Conservation (phyloP, 1,284 basidiomycete genomes). For the Sanghuangporus baumii region DNA sequence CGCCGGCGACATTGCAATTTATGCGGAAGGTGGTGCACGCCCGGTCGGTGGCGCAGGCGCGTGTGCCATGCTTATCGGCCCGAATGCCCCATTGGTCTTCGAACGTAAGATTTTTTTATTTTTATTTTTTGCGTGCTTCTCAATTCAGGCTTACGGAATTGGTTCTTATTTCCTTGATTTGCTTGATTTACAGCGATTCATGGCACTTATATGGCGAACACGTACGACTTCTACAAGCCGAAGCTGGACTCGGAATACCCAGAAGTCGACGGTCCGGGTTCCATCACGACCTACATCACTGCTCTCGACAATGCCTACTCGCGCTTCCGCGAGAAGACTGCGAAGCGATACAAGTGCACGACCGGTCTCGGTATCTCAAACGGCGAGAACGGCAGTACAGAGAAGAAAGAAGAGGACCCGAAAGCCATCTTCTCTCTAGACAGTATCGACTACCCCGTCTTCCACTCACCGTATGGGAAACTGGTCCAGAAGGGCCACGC, state of each 20-base stretch:
- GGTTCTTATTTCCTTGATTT: conserved; percentile 42
- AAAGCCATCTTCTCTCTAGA: conserved; percentile 62
- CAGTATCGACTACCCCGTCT: conserved; percentile 85
- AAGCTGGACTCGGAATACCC: conserved; percentile 92
- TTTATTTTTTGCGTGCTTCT: conserved; percentile 21
- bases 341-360: conserved; percentile 52
- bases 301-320: conserved; percentile 91
- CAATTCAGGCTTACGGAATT: not conserved
- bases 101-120: conserved; percentile 68
- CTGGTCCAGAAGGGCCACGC: conserved; percentile 97
- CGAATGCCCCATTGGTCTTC: conserved; percentile 90
- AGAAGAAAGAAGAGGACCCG: conserved; percentile 26
- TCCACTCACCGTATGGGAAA: conserved; percentile 97
- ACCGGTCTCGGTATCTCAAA: conserved; percentile 29
- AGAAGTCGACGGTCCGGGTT: conserved; percentile 95
- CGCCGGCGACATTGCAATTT: conserved; percentile 96
- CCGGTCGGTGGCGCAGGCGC: conserved; percentile 98
- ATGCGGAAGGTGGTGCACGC: conserved; percentile 92
- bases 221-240: conserved; percentile 98
- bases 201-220: conserved; percentile 97
- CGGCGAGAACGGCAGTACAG: conserved; percentile 30
- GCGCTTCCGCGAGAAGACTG: conserved; percentile 81
- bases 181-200: conserved; percentile 72
- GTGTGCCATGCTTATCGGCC: conserved; percentile 92
- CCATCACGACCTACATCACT: conserved; percentile 92